Evolutionary conservation across 2,329 filamentous ascomycete species (phyloP).

Genomic region (Aphanocladium album): DNA sequence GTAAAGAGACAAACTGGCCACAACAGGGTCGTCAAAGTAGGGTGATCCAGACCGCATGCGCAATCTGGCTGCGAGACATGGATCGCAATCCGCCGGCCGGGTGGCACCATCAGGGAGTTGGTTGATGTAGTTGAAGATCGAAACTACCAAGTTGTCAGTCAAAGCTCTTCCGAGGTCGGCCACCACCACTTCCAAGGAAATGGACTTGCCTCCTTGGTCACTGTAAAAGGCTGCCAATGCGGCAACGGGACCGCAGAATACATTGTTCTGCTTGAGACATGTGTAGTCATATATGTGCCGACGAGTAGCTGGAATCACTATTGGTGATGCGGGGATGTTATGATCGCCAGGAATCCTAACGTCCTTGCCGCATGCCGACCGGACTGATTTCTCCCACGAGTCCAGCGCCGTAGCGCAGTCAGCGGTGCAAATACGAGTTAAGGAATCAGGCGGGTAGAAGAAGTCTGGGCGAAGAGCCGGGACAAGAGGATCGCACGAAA

Average conservation of each 20-base stretch:
- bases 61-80: slow-evolving; percentile 17
- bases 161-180: neutral
- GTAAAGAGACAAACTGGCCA: slow-evolving; percentile 18
- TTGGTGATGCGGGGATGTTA: slow-evolving; percentile 13
- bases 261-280: slow-evolving; percentile 16
- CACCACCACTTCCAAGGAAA: neutral
- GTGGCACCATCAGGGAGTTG: slow-evolving; percentile 9
- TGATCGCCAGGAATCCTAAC: slow-evolving; percentile 12
- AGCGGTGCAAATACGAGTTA: slow-evolving; percentile 14
- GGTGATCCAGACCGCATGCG: slow-evolving; percentile 20
- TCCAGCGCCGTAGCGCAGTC: slow-evolving; percentile 12
- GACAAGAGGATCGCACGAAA: slow-evolving; percentile 15
- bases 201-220: slow-evolving; percentile 12
- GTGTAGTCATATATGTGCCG: slow-evolving; percentile 13
- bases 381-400: slow-evolving; percentile 15
- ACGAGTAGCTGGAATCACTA: slow-evolving; percentile 14
- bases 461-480: slow-evolving; percentile 15
- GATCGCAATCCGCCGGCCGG: slow-evolving; percentile 15
- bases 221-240: slow-evolving; percentile 14
- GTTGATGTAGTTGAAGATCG: slow-evolving; percentile 17
- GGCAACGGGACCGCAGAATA: slow-evolving; percentile 16
- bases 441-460: slow-evolving; percentile 15
- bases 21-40: slow-evolving; percentile 20
- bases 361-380: slow-evolving; percentile 14
- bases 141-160: slow-evolving; percentile 5